Evolutionary conservation across 306 rosid species (phyloP).

Genomic region (Ochetophila trinervis): DNA sequence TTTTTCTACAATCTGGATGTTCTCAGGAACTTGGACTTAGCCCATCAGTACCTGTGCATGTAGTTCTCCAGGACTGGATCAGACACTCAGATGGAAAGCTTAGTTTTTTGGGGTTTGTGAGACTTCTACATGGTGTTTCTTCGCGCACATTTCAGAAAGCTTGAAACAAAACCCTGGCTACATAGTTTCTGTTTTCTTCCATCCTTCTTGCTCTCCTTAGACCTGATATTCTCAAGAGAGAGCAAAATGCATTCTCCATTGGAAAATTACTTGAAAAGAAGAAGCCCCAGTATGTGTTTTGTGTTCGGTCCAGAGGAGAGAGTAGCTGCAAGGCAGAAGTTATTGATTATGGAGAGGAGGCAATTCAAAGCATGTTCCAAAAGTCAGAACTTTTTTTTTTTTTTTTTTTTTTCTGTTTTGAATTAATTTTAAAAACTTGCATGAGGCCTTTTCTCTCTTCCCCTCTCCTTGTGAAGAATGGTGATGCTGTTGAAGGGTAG

Average conservation of each 20-base stretch:
- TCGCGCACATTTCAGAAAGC: constrained; percentile 62
- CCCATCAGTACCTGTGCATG: constrained; percentile 78
- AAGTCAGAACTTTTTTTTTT: constrained; percentile 14
- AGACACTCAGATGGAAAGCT: constrained; percentile 85
- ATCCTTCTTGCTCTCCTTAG: constrained; percentile 18
- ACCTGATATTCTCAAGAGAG: constrained; percentile 20
- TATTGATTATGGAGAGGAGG: constrained; percentile 25
- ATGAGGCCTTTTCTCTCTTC: constrained; percentile 17
- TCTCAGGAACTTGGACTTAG: constrained; percentile 81
- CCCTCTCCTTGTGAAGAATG: neutral
- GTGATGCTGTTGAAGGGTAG: constrained; percentile 43
- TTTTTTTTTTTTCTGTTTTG: neutral
- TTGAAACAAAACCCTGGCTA: constrained; percentile 27
- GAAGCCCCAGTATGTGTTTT: constrained; percentile 2
- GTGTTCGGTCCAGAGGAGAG: constrained; percentile 26
- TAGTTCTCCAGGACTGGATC: constrained; percentile 91
- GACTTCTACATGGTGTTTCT: constrained; percentile 72
- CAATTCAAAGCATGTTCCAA: constrained; percentile 23
- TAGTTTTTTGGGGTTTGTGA: constrained; percentile 80
- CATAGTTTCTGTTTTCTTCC: constrained; percentile 12
- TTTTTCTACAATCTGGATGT: neutral
- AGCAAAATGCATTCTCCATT: constrained; percentile 27
- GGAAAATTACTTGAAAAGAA: constrained; percentile 17
- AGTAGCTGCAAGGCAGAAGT: constrained; percentile 15
- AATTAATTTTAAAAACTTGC: constrained; percentile 9